Conservation (phyloP, 2,329 filamentous ascomycete genomes). For the Pseudocercospora vitis region DNA sequence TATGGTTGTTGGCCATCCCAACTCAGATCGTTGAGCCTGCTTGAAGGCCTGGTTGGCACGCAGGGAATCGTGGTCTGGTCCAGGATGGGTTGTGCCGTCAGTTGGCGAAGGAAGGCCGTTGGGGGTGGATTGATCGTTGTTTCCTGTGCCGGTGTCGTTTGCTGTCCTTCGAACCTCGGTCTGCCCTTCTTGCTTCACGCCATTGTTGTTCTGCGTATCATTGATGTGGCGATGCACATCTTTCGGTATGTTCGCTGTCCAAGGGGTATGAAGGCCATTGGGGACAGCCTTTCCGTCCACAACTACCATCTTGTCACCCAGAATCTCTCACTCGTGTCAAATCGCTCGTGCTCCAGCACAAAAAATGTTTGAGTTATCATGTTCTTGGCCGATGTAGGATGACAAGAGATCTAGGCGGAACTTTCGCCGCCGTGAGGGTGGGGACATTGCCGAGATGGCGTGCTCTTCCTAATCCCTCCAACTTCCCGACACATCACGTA, state of each 20-base stretch:
- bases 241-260: not conserved
- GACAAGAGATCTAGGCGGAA: not conserved
- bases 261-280: conserved; percentile 4
- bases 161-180: not conserved
- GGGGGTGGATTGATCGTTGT: not conserved
- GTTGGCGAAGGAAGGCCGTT: not conserved
- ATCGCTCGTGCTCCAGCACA: not conserved
- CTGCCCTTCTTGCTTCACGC: not conserved
- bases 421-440: not conserved
- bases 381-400: not conserved
- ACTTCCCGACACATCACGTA: not conserved
- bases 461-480: not conserved
- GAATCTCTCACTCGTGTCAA: not conserved
- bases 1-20: not conserved
- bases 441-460: not conserved
- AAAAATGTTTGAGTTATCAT: not conserved
- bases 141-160: not conserved
- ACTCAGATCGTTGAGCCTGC: conserved; percentile 1
- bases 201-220: not conserved
- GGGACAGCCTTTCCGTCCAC: not conserved
- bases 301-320: not conserved
- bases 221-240: not conserved
- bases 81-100: not conserved
- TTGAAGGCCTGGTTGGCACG: not conserved
- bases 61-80: not conserved